Conservation (phyloP, 768 basidiomycete species). For the Collybia mongolica region DNA sequence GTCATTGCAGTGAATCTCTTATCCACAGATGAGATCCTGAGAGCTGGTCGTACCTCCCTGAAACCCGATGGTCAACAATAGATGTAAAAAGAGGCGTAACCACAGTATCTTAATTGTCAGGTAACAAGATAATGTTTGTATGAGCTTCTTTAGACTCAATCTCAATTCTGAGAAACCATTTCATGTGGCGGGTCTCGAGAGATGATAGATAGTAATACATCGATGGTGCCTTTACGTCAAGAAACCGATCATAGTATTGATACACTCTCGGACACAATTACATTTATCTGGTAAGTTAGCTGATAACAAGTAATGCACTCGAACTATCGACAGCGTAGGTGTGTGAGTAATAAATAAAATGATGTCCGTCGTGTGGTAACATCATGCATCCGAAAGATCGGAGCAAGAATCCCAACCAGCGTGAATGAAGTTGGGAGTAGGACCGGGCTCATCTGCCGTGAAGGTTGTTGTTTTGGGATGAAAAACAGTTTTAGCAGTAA, state of each 20-base stretch:
- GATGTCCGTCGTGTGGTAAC: neutral
- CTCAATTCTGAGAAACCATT: too few species aligned
- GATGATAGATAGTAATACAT: too few species aligned
- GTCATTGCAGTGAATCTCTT: constrained; percentile 94
- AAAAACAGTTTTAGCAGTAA: constrained; percentile 7
- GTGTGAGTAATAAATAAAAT: constrained; percentile 3
- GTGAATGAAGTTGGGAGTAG: constrained; percentile 50
- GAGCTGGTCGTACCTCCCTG: constrained; percentile 84
- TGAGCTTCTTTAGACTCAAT: too few species aligned
- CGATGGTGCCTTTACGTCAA: too few species aligned
- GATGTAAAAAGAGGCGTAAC: constrained; percentile 7
- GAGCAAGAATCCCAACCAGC: constrained; percentile 60
- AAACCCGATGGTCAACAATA: constrained; percentile 72
- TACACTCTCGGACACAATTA: neutral
- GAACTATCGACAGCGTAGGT: too few species aligned
- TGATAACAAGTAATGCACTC: constrained; percentile 1
- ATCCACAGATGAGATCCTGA: constrained; percentile 93
- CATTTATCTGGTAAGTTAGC: neutral
- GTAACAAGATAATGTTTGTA: too few species aligned
- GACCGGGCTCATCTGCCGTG: constrained; percentile 31
- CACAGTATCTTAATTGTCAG: neutral
- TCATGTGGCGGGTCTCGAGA: too few species aligned
- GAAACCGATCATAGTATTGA: too few species aligned
- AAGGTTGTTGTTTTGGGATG: constrained; percentile 37
- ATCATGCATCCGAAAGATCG: constrained; percentile 28